Conservation (phyloP, 2,329 filamentous ascomycete genomes). For the Fusarium decemcellulare region DNA sequence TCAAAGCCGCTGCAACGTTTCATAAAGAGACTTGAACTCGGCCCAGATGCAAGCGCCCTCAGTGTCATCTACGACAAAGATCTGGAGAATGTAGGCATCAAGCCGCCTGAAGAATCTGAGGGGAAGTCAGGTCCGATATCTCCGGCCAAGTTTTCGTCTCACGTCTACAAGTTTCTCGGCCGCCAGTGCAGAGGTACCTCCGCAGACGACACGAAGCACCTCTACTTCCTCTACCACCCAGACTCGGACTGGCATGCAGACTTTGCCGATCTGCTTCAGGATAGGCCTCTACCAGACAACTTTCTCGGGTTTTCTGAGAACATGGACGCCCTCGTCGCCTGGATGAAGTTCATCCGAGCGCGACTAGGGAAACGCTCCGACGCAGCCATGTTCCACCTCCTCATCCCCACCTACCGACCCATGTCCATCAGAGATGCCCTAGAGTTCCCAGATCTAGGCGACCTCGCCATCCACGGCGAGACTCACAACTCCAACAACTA, state of each 20-base stretch:
- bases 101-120: conserved; percentile 33
- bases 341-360: conserved; percentile 29
- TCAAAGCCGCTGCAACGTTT: conserved; percentile 31
- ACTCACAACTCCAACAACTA: conserved; percentile 31
- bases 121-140: conserved; percentile 26
- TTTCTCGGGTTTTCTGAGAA: conserved; percentile 37
- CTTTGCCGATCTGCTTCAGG: conserved; percentile 29
- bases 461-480: conserved; percentile 32
- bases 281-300: conserved; percentile 32
- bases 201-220: conserved; percentile 20
- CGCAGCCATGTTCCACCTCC: conserved; percentile 32
- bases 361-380: conserved; percentile 31
- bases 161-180: conserved; percentile 28
- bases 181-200: conserved; percentile 31
- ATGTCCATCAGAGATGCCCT: conserved; percentile 29
- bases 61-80: conserved; percentile 34
- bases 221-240: conserved; percentile 36
- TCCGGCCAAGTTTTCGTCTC: conserved; percentile 25
- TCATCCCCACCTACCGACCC: conserved; percentile 34
- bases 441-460: conserved; percentile 33
- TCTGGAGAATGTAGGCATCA: conserved; percentile 26
- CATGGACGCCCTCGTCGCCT: conserved; percentile 33
- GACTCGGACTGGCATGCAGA: conserved; percentile 33
- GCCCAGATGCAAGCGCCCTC: conserved; percentile 8
- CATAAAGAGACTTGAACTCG: conserved; percentile 28